These are phyloP conservation scores for Sugiyamaella marilandica DNA, from an alignment of 805 yeast genomes.

Conservation along the genomic window DNA sequence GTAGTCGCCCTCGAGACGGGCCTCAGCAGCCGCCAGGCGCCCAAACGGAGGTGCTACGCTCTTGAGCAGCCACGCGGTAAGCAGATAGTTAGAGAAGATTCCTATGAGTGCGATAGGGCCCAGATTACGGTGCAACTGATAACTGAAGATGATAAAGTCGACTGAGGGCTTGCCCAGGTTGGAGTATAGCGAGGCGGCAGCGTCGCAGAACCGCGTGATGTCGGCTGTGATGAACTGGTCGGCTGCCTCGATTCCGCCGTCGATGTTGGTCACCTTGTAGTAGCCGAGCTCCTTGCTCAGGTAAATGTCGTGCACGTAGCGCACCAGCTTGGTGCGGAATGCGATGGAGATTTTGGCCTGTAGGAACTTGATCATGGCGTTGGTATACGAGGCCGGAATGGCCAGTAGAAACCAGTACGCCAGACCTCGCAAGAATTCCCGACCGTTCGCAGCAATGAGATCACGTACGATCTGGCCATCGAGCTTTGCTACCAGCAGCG, in stretches of 20 bases:
- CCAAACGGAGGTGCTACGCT: conserved; percentile 82
- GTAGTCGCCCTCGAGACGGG: conserved; percentile 82
- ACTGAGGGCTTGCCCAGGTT: conserved; percentile 88
- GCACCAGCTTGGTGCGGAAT: conserved; percentile 75
- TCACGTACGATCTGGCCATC: conserved; percentile 92
- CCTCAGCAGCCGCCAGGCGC: conserved; percentile 61
- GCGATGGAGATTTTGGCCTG: conserved; percentile 73
- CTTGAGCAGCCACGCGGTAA: conserved; percentile 72
- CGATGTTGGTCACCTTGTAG: conserved; percentile 66
- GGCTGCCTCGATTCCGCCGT: conserved; percentile 55
- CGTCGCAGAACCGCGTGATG: conserved; percentile 70
- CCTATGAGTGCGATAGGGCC: conserved; percentile 86
- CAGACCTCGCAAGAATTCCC: conserved; percentile 68
- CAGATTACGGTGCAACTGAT: conserved; percentile 75
- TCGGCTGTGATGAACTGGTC: conserved; percentile 88
- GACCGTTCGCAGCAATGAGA: conserved; percentile 74
- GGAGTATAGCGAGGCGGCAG: conserved; percentile 78
- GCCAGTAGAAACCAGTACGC: conserved; percentile 86
- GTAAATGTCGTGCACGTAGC: conserved; percentile 88
- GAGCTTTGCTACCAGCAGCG: conserved; percentile 76
- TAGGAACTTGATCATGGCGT: conserved; percentile 79
- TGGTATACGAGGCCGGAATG: conserved; percentile 88
- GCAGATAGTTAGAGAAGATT: conserved; percentile 70
- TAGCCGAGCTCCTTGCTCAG: conserved; percentile 75
- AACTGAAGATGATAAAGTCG: conserved; percentile 77